phyloP scores from a whole-genome alignment of 768 basidiomycete species.

The Lactarius evosmus region DNA sequence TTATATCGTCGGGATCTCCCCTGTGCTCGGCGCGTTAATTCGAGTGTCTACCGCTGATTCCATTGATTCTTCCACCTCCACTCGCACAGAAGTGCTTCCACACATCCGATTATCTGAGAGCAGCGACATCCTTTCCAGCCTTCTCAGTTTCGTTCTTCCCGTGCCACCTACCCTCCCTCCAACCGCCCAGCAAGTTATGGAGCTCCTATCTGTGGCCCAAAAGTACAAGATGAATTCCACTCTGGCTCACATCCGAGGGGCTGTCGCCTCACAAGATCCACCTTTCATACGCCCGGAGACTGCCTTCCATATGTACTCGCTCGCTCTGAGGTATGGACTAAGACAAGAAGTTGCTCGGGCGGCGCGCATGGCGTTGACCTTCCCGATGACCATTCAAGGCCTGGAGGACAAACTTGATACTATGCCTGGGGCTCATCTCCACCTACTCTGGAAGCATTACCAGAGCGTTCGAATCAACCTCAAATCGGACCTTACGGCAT shows the following conservation, averaged over 20 bases:
- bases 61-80: too few species aligned
- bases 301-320: neutral
- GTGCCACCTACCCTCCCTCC: neutral
- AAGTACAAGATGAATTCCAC: neutral
- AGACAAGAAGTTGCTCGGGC: neutral
- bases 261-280: neutral
- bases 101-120: neutral
- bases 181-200: neutral
- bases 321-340: constrained; percentile 1
- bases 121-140: neutral
- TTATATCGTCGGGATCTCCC: too few species aligned
- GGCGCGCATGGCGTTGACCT: neutral
- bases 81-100: too few species aligned
- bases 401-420: neutral
- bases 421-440: neutral
- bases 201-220: neutral
- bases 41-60: too few species aligned
- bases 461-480: neutral
- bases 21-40: too few species aligned
- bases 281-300: neutral
- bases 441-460: neutral
- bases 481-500: neutral
- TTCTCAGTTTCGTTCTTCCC: neutral
- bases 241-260: neutral
- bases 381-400: neutral